Evolutionary conservation across 2,329 filamentous ascomycete genomes (phyloP).

Genomic region (Trichoderma endophyticum): DNA sequence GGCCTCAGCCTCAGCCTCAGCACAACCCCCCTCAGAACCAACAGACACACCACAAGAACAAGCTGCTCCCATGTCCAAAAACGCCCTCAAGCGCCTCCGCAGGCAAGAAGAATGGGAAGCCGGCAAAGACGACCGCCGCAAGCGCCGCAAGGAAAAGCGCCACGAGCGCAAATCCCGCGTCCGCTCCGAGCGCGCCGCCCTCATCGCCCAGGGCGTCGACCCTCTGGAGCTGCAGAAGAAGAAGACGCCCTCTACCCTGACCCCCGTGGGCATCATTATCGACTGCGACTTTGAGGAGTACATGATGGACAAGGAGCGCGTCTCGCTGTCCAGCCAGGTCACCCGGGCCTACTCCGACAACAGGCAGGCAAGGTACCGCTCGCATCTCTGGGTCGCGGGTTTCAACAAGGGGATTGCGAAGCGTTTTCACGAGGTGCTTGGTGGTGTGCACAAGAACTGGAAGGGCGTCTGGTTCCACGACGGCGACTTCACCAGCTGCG

Average conservation of each 20-base stretch:
- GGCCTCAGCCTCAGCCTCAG: neutral
- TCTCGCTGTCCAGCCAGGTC: constrained; percentile 79
- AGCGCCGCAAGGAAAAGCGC: constrained; percentile 54
- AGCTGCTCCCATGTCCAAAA: constrained; percentile 65
- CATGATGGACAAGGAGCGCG: constrained; percentile 83
- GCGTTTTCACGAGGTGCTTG: constrained; percentile 74
- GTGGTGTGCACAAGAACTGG: constrained; percentile 72
- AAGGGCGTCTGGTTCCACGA: constrained; percentile 71
- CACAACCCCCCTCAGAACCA: neutral
- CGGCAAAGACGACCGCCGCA: constrained; percentile 57
- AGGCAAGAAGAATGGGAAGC: constrained; percentile 74
- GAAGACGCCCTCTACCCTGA: constrained; percentile 43
- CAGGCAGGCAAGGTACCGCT: constrained; percentile 60
- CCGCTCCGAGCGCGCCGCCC: constrained; percentile 48
- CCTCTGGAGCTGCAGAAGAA: constrained; percentile 36
- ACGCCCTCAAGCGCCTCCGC: constrained; percentile 74
- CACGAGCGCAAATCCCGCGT: constrained; percentile 46
- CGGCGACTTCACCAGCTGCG: constrained; percentile 69
- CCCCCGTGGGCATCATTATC: constrained; percentile 77
- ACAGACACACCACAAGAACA: neutral
- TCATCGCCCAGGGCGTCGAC: constrained; percentile 47
- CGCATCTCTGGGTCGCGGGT: constrained; percentile 72
- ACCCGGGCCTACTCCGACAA: constrained; percentile 91
- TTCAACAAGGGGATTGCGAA: constrained; percentile 73
- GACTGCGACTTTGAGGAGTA: constrained; percentile 90